A percentile compares a stretch with the other conserved stretches of the same genome.
Conservation (phyloP, 2,329 filamentous ascomycete genomes). For the Fulvia fulva region DNA sequence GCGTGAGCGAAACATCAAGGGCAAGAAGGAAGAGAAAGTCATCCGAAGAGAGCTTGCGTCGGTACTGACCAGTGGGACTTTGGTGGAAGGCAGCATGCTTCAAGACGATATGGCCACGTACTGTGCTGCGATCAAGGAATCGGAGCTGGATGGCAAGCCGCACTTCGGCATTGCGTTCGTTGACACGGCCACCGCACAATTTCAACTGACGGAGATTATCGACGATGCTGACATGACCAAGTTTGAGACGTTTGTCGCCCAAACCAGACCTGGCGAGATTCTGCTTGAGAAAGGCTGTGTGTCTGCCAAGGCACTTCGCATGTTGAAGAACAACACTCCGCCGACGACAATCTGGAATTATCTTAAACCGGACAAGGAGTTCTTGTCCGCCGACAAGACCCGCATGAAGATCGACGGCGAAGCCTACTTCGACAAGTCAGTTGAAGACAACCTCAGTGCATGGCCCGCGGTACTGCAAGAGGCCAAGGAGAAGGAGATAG, state of each 20-base stretch:
- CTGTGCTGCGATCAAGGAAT: constrained; percentile 84
- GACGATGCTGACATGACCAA: constrained; percentile 93
- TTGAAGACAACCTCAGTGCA: constrained; percentile 54
- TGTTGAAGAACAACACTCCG: constrained; percentile 91
- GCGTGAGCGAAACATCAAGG: constrained; percentile 73
- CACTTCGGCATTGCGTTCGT: constrained; percentile 91
- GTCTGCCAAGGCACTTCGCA: constrained; percentile 83
- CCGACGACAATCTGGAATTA: constrained; percentile 95
- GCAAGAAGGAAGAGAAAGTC: constrained; percentile 82
- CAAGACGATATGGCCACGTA: constrained; percentile 97
- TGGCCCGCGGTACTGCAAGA: constrained; percentile 77
- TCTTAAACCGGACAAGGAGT: constrained; percentile 80
- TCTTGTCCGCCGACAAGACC: constrained; percentile 81
- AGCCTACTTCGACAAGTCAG: constrained; percentile 67
- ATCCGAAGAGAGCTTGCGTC: constrained; percentile 87
- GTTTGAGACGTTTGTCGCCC: constrained; percentile 94
- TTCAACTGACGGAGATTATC: constrained; percentile 85
- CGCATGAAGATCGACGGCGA: constrained; percentile 74
- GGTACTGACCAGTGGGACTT: constrained; percentile 84
- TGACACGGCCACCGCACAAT: constrained; percentile 92
- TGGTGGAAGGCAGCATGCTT: constrained; percentile 94
- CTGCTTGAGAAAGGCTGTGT: constrained; percentile 77
- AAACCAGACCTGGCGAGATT: constrained; percentile 83
- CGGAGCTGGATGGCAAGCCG: constrained; percentile 65
- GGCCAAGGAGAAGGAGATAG: constrained; percentile 69